Percentiles rank a stretch among this genome's conserved stretches.
Conservation (phyloP, 192 early-diverging fungal species). For the Neocallimastix lanati region DNA sequence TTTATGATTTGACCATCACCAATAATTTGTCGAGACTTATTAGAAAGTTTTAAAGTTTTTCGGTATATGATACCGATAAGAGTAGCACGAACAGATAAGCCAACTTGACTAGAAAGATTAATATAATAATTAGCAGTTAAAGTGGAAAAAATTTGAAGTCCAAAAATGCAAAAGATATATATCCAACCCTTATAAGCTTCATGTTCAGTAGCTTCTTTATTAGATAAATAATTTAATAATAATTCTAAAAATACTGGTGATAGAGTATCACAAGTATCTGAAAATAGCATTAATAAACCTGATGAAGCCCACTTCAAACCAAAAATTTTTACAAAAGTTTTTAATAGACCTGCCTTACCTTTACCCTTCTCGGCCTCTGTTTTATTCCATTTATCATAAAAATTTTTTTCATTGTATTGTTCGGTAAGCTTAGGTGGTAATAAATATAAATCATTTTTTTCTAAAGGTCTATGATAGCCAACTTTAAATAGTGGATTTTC, state of each 20-base stretch:
- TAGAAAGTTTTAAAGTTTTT: conserved; percentile 35
- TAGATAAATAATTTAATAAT: too few relatives aligned
- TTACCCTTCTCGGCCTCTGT: neutral
- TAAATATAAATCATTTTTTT: neutral
- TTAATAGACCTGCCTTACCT: neutral
- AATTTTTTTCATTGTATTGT: neutral
- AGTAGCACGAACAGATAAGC: conserved; percentile 19
- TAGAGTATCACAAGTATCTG: neutral
- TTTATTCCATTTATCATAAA: neutral
- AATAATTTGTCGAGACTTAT: conserved; percentile 20
- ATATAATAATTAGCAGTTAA: conserved; percentile 19
- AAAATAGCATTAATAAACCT: neutral
- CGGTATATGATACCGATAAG: conserved; percentile 33
- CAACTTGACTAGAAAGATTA: conserved; percentile 16
- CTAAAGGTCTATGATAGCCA: neutral
- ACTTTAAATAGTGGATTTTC: neutral
- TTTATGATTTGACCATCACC: conserved; percentile 6
- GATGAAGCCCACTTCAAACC: neutral
- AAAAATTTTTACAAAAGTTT: neutral
- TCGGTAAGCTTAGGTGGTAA: neutral
- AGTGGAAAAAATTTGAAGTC: conserved; percentile 12
- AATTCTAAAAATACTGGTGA: neutral
- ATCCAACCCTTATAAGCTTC: neutral
- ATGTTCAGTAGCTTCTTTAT: too few relatives aligned
- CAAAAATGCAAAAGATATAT: neutral